These are phyloP conservation scores for Epicoccum sorghinum DNA, from an alignment of 2,329 filamentous ascomycete genomes.

Conservation along the genomic window DNA sequence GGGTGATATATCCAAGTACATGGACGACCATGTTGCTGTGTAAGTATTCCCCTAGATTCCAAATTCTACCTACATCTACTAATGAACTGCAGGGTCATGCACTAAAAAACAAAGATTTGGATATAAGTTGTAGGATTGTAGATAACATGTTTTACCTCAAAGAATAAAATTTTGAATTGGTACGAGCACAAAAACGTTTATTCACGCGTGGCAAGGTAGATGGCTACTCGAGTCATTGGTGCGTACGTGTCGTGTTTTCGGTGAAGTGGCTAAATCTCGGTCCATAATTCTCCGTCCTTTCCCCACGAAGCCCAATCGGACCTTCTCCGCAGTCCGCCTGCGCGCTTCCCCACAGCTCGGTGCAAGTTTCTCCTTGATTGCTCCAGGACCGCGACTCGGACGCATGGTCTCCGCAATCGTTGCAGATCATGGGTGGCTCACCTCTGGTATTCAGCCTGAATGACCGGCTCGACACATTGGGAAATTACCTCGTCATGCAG, in stretches of 20 bases:
- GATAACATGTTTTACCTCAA: too few species aligned
- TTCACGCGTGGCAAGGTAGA: too few species aligned
- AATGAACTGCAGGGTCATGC: too few species aligned
- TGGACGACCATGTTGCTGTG: conserved; percentile 34
- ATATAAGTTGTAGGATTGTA: too few species aligned
- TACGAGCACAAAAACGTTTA: too few species aligned
- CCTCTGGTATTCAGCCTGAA: background rate
- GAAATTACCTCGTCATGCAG: background rate
- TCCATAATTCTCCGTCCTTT: background rate
- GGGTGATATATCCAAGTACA: conserved; percentile 58
- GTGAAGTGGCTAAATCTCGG: background rate
- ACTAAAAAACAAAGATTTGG: too few species aligned
- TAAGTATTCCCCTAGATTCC: background rate
- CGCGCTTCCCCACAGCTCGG: background rate
- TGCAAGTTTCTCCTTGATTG: background rate
- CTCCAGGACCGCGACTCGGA: background rate
- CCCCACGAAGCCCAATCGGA: background rate
- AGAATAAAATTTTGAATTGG: too few species aligned
- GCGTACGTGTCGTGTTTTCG: too few species aligned
- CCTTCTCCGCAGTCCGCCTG: background rate
- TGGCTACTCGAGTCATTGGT: too few species aligned
- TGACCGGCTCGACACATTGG: background rate
- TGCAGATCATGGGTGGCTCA: background rate
- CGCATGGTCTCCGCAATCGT: background rate
- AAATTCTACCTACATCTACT: too few species aligned